Evolutionary conservation across 2,329 filamentous ascomycete species (phyloP).

Genomic region (Xylaria sp.): DNA sequence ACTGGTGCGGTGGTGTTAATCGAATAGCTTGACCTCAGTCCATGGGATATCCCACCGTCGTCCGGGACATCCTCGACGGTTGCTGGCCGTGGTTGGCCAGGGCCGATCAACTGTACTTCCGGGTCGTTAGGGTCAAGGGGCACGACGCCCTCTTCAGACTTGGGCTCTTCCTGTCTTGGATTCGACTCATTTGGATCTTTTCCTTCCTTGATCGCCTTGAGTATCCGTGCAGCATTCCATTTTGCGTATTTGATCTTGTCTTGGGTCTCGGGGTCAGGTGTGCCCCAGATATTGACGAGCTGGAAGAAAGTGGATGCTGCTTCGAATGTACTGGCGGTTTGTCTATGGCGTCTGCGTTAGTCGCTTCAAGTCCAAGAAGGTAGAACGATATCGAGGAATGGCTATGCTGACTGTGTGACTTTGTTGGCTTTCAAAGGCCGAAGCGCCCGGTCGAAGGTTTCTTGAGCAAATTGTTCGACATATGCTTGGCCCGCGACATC

Average conservation of each 20-base stretch:
- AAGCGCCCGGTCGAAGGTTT: conserved; percentile 85
- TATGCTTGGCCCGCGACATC: conserved; percentile 88
- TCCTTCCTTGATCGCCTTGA: conserved; percentile 87
- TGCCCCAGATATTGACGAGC: conserved; percentile 82
- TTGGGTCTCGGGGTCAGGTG: conserved; percentile 73
- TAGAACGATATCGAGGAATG: neutral
- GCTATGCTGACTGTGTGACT: conserved; percentile 69
- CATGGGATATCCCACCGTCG: conserved; percentile 42
- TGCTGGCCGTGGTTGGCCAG: conserved; percentile 46
- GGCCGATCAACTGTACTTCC: conserved; percentile 62
- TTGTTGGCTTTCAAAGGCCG: conserved; percentile 81
- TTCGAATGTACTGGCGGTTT: conserved; percentile 93
- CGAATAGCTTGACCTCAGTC: conserved; percentile 34
- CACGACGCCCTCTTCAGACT: conserved; percentile 51
- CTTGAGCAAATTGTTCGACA: conserved; percentile 89
- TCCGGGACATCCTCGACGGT: conserved; percentile 62
- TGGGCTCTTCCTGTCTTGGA: conserved; percentile 65
- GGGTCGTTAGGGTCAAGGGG: conserved; percentile 68
- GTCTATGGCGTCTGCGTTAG: conserved; percentile 53
- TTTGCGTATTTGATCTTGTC: conserved; percentile 96
- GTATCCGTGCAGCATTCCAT: conserved; percentile 90
- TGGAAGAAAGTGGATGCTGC: conserved; percentile 93
- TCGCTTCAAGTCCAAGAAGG: neutral
- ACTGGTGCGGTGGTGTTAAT: conserved; percentile 43
- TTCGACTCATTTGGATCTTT: conserved; percentile 93